These are phyloP conservation scores for Didymella arachidicola DNA, from an alignment of 2,329 filamentous ascomycete species.

Conservation along the genomic window DNA sequence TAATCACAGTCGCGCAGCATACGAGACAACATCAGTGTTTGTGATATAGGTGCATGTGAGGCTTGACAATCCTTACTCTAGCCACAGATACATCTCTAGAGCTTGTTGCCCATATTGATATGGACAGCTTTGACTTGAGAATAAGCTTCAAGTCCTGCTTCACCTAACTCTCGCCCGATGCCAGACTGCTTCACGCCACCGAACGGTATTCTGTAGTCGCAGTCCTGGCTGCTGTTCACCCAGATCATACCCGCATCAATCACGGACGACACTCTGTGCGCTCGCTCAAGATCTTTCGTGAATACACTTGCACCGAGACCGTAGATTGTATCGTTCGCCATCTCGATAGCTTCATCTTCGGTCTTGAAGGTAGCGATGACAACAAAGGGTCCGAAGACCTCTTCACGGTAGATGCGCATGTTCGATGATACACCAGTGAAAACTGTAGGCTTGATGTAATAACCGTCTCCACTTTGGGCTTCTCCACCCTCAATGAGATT, in stretches of 20 bases:
- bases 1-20: too few relatives aligned
- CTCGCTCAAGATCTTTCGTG: conserved; percentile 60
- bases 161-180: conserved; percentile 64
- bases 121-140: conserved; percentile 25
- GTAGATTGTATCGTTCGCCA: conserved; percentile 20
- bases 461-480: conserved; percentile 51
- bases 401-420: conserved; percentile 19
- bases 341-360: conserved; percentile 19
- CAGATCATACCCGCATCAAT: conserved; percentile 53
- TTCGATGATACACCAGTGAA: conserved; percentile 36
- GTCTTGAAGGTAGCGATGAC: conserved; percentile 18
- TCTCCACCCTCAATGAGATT: conserved; percentile 59
- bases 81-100: conserved; percentile 1
- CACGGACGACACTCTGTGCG: conserved; percentile 51
- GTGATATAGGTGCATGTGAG: too few relatives aligned
- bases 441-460: conserved; percentile 48
- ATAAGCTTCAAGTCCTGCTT: conserved; percentile 21
- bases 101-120: conserved; percentile 22
- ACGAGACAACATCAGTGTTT: too few relatives aligned
- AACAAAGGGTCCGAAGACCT: conserved; percentile 19
- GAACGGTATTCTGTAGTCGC: conserved; percentile 45
- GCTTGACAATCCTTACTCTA: too few relatives aligned
- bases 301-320: conserved; percentile 75
- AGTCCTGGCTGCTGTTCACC: conserved; percentile 51
- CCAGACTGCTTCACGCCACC: conserved; percentile 64